A percentile compares a stretch with the other conserved stretches of the same genome.
phyloP scores from a whole-genome alignment of 2,329 filamentous ascomycete species.

The Epichloe sibirici region DNA sequence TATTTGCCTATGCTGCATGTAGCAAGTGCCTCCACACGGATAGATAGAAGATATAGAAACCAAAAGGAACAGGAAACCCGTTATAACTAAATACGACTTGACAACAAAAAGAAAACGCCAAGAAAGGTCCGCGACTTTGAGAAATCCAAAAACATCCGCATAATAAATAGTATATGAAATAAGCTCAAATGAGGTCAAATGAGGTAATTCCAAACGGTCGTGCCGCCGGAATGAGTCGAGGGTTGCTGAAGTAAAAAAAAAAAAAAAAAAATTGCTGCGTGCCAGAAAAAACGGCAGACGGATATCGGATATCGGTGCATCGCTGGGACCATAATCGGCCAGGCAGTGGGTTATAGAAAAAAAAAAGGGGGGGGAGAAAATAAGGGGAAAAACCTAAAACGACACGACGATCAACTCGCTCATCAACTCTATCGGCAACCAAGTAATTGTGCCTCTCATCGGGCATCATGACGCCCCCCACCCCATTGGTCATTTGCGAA shows the following conservation, averaged over 20 bases:
- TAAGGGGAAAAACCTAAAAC: not conserved
- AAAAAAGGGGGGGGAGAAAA: not conserved
- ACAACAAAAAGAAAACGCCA: constrained; percentile 1
- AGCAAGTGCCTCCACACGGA: not conserved
- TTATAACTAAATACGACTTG: not conserved
- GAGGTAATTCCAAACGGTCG: not conserved
- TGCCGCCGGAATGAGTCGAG: not conserved
- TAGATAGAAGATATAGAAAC: not conserved
- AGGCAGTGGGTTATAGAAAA: not conserved
- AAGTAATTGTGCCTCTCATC: not conserved
- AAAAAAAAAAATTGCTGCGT: not conserved
- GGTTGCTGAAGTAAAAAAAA: not conserved
- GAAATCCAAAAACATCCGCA: not conserved
- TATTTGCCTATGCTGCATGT: not conserved
- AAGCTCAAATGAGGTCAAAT: not conserved
- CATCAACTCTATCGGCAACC: not conserved
- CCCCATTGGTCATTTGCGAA: not conserved
- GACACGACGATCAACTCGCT: not conserved
- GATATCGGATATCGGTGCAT: constrained; percentile 4
- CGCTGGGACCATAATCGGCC: not conserved
- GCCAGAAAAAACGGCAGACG: not conserved
- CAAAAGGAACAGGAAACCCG: not conserved
- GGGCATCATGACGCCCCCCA: not conserved
- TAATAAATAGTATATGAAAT: not conserved
- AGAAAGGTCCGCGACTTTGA: not conserved